phyloP scores from a whole-genome alignment of 2,329 filamentous ascomycete genomes.

The Dothistroma septosporum region DNA sequence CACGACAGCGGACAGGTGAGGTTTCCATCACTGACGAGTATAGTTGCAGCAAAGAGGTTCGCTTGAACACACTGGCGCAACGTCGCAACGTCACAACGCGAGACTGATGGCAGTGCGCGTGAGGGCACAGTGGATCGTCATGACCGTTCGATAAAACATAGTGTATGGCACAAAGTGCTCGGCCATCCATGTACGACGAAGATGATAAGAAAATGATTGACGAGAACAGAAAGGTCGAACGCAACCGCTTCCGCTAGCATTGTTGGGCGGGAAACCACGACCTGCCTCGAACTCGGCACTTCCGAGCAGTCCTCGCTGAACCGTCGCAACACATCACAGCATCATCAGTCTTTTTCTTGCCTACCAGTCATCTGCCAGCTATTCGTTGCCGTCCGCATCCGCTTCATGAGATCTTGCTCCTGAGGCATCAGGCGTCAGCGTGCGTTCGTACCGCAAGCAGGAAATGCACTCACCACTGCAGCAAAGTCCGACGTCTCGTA shows the following conservation, averaged over 20 bases:
- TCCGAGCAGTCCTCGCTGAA: not conserved
- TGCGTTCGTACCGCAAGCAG: not conserved
- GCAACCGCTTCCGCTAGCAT: not conserved
- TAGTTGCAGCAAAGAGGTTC: not conserved
- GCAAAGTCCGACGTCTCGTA: conserved; percentile 27
- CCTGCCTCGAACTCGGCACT: not conserved
- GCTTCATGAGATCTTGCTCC: conserved; percentile 30
- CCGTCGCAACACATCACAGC: not conserved
- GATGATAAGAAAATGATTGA: not conserved
- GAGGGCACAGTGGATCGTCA: not conserved
- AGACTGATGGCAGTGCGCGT: not conserved
- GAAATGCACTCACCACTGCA: conserved; percentile 17
- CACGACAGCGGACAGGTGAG: not conserved
- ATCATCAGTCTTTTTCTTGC: conserved; percentile 1
- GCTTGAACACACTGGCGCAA: not conserved
- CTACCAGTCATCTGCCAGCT: conserved; percentile 17
- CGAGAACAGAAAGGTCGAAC: not conserved
- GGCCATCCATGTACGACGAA: not conserved
- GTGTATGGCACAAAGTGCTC: not conserved
- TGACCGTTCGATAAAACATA: not conserved
- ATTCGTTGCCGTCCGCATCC: conserved; percentile 30
- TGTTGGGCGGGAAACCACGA: not conserved
- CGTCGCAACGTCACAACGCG: not conserved
- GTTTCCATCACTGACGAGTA: not conserved
- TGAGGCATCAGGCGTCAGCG: not conserved